phyloP scores from a whole-genome alignment of 1,284 basidiomycete genomes.

The Caloboletus inedulis region DNA sequence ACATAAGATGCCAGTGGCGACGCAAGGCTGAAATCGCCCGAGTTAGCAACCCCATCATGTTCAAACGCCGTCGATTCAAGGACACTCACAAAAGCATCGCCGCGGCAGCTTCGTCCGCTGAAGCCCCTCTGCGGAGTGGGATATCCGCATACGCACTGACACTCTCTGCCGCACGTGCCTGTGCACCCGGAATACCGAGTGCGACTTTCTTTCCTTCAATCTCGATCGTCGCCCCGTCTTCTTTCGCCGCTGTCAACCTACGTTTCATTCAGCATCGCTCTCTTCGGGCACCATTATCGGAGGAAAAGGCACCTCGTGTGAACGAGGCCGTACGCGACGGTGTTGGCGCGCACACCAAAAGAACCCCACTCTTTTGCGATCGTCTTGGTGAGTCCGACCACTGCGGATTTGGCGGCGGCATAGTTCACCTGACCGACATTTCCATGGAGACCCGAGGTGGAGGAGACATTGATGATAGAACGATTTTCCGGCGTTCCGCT shows the following conservation, averaged over 20 bases:
- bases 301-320: conserved; percentile 55
- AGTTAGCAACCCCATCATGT: conserved; percentile 11
- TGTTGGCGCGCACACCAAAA: conserved; percentile 80
- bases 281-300: background rate
- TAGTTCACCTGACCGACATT: conserved; percentile 87
- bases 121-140: conserved; percentile 73
- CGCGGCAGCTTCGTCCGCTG: conserved; percentile 74
- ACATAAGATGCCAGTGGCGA: conserved; percentile 80
- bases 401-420: conserved; percentile 72
- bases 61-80: background rate
- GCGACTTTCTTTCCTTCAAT: conserved; percentile 83
- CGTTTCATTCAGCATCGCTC: conserved; percentile 2
- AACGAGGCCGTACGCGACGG: conserved; percentile 74
- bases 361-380: conserved; percentile 86
- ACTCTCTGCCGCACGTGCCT: conserved; percentile 31
- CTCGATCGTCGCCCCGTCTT: conserved; percentile 71
- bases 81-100: conserved; percentile 65
- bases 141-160: conserved; percentile 50
- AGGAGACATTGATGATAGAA: conserved; percentile 76
- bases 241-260: conserved; percentile 71
- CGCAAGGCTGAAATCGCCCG: conserved; percentile 47
- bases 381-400: conserved; percentile 79
- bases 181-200: conserved; percentile 68
- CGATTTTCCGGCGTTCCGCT: conserved; percentile 60
- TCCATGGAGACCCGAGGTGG: conserved; percentile 74